Percentiles rank a stretch among this genome's conserved stretches.
Conservation (phyloP, 2,329 filamentous ascomycete genomes). For the Coniochaeta prunicola region DNA sequence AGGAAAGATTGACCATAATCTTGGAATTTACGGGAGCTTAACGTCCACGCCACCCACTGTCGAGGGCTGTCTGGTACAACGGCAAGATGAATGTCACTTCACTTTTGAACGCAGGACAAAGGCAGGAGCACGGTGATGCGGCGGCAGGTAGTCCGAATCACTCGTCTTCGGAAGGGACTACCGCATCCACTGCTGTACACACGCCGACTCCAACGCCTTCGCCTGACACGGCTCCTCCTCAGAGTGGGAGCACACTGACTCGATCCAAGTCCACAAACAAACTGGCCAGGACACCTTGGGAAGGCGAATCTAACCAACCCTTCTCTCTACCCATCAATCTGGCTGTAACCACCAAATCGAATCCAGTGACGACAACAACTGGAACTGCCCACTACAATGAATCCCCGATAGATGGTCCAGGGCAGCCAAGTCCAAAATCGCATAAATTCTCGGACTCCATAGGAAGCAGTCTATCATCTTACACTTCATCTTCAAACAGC, state of each 20-base stretch:
- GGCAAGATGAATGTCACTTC: not conserved
- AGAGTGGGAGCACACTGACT: not conserved
- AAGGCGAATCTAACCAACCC: slow-evolving; percentile 37
- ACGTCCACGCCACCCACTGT: too few species aligned
- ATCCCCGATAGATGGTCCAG: slow-evolving; percentile 7
- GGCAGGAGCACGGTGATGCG: not conserved
- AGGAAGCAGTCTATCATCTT: slow-evolving; percentile 42
- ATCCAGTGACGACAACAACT: slow-evolving; percentile 12
- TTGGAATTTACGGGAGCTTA: too few species aligned
- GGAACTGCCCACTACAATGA: slow-evolving; percentile 17
- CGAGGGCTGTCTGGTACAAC: not conserved
- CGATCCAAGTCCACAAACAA: slow-evolving; percentile 10
- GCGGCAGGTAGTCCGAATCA: not conserved
- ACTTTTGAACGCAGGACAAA: not conserved
- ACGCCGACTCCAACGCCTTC: not conserved
- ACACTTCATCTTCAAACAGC: slow-evolving; percentile 29
- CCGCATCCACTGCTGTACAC: not conserved
- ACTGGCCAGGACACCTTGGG: slow-evolving; percentile 41
- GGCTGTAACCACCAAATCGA: slow-evolving; percentile 25
- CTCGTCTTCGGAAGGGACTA: not conserved
- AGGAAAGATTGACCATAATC: too few species aligned
- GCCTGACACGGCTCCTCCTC: not conserved
- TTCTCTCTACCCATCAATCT: slow-evolving; percentile 26
- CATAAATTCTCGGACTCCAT: slow-evolving; percentile 43
- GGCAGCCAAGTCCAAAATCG: slow-evolving; percentile 23